Conservation (phyloP, 2,329 filamentous ascomycete species). For the Hymenoscyphus scutula region DNA sequence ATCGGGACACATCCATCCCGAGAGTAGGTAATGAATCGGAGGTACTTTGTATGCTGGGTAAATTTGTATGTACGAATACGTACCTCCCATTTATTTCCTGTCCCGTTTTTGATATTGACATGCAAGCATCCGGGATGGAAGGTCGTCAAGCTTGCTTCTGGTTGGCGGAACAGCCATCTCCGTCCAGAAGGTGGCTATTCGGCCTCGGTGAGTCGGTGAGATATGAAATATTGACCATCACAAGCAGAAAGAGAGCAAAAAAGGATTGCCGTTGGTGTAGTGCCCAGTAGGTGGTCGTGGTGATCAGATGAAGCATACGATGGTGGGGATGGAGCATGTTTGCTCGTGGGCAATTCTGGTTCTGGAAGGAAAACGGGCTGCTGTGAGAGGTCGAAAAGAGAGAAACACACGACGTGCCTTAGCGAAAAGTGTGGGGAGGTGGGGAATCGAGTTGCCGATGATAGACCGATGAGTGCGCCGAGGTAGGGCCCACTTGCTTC, state of each 20-base stretch:
- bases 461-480: no score
- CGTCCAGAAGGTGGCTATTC: slow-evolving; percentile 2
- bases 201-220: not conserved
- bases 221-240: not conserved
- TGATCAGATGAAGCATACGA: not conserved
- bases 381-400: slow-evolving; percentile 13
- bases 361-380: not conserved
- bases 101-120: not conserved
- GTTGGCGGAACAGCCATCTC: slow-evolving; percentile 16
- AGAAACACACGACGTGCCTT: slow-evolving; percentile 18
- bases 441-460: no score
- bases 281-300: no score
- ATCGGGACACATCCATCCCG: not conserved
- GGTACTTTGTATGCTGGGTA: slow-evolving; percentile 3
- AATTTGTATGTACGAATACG: not conserved
- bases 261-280: not conserved
- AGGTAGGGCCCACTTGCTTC: no score
- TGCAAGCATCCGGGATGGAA: slow-evolving; percentile 6
- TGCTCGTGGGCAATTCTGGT: slow-evolving; percentile 6
- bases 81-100: not conserved
- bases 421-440: not conserved
- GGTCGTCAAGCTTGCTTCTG: slow-evolving; percentile 8
- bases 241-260: not conserved
- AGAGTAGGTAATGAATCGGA: not conserved
- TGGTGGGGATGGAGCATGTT: not conserved